Conservation (phyloP, 2,329 filamentous ascomycete genomes). For the Penicillium sp. region DNA sequence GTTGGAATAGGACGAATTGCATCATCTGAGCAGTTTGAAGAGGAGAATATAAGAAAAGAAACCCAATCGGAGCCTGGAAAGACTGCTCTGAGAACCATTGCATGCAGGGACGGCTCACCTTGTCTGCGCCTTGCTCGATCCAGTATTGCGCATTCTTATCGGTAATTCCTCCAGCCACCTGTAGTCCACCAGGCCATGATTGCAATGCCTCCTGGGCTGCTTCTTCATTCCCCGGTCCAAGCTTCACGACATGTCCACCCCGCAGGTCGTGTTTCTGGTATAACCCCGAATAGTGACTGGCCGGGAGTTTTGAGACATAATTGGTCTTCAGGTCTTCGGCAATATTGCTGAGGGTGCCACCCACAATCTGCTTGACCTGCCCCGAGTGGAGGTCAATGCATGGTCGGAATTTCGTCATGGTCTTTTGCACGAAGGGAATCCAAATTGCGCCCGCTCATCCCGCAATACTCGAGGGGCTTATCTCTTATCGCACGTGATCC, state of each 20-base stretch:
- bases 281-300: constrained; percentile 74
- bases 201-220: constrained; percentile 73
- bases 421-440: constrained; percentile 19
- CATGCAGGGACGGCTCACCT: constrained; percentile 57
- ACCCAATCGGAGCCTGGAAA: neutral
- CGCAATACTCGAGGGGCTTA: constrained; percentile 14
- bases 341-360: constrained; percentile 76
- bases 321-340: constrained; percentile 77
- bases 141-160: constrained; percentile 79
- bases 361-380: constrained; percentile 97
- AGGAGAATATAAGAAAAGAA: constrained; percentile 3
- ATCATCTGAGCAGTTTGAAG: no score
- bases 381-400: constrained; percentile 98
- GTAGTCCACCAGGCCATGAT: constrained; percentile 76
- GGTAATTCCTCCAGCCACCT: constrained; percentile 91
- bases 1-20: no score
- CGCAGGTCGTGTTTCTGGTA: constrained; percentile 72
- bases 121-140: constrained; percentile 84
- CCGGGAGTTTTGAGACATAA: constrained; percentile 79
- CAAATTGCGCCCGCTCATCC: neutral
- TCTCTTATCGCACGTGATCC: constrained; percentile 41
- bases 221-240: constrained; percentile 80
- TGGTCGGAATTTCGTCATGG: constrained; percentile 89
- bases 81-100: no score
- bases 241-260: constrained; percentile 94